Evolutionary conservation across 208 protist genomes (phyloP).

Genomic region (Phytomonas francai): DNA sequence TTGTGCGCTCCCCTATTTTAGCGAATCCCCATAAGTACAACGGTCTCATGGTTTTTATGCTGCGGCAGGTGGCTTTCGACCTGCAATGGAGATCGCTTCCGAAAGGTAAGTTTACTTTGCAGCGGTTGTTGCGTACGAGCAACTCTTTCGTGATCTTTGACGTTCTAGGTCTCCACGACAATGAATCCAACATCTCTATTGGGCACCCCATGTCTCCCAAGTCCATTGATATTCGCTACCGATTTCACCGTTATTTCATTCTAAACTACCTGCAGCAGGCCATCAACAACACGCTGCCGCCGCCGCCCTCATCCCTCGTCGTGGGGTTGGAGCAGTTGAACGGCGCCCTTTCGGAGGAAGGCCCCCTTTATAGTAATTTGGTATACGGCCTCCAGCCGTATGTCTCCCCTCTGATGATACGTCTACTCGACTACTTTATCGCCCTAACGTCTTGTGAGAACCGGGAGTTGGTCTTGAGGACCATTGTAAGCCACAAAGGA

Average conservation of each 20-base stretch:
- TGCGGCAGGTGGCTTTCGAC: conserved; percentile 42
- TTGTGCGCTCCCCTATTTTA: conserved; percentile 50
- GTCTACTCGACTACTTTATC: conserved; percentile 57
- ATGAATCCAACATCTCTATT: conserved; percentile 37
- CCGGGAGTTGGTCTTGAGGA: conserved; percentile 43
- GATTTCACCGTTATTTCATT: conserved; percentile 65
- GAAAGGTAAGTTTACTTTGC: neutral
- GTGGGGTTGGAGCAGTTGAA: conserved; percentile 6
- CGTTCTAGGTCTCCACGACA: conserved; percentile 62
- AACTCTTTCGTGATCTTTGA: conserved; percentile 58
- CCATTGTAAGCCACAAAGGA: conserved; percentile 52
- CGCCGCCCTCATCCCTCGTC: conserved; percentile 23
- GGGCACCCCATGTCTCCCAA: conserved; percentile 38
- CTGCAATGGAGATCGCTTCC: neutral
- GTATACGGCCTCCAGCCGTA: conserved; percentile 27
- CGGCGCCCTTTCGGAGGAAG: neutral
- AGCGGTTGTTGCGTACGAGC: neutral
- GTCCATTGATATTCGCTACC: conserved; percentile 30
- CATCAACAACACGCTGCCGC: conserved; percentile 24
- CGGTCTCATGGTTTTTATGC: conserved; percentile 58
- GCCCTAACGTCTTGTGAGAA: conserved; percentile 27
- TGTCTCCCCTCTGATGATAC: conserved; percentile 47
- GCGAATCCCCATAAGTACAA: conserved; percentile 58
- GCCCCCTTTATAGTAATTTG: neutral
- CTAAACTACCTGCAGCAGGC: conserved; percentile 51